Conservation (phyloP, 2,329 filamentous ascomycete species). For the Epicoccum nigrum region DNA sequence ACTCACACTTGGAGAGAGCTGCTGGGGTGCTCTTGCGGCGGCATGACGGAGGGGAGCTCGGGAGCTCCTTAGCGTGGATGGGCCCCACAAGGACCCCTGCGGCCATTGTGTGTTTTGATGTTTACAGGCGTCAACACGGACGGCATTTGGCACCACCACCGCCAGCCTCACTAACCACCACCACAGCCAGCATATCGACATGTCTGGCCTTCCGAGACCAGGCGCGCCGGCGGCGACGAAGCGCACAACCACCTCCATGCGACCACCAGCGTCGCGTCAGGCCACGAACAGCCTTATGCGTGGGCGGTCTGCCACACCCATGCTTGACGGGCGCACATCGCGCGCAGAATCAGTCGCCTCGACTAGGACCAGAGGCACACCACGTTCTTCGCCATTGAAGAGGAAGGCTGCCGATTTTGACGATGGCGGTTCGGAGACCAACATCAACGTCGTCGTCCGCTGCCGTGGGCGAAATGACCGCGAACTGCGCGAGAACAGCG, state of each 20-base stretch:
- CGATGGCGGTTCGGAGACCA: constrained; percentile 78
- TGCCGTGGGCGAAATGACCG: constrained; percentile 92
- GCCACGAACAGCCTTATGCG: constrained; percentile 52
- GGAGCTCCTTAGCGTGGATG: constrained; percentile 5
- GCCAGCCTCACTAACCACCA: constrained; percentile 12
- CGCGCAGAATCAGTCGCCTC: constrained; percentile 74
- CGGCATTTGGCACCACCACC: constrained; percentile 20
- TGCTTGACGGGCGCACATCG: constrained; percentile 63
- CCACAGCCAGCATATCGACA: constrained; percentile 37
- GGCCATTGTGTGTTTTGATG: constrained; percentile 15
- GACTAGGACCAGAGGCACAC: constrained; percentile 44
- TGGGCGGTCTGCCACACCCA: constrained; percentile 57
- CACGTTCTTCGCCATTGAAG: constrained; percentile 65
- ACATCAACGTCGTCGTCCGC: constrained; percentile 96
- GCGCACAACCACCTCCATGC: constrained; percentile 57
- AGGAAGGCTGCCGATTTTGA: constrained; percentile 89
- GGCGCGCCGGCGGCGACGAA: constrained; percentile 54
- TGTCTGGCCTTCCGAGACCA: constrained; percentile 63
- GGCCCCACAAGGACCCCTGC: constrained; percentile 15
- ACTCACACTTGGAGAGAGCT: too few relatives aligned
- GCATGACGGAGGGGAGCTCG: constrained; percentile 14
- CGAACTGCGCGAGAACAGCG: constrained; percentile 92
- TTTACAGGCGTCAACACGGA: constrained; percentile 24
- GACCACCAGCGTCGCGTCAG: constrained; percentile 60
- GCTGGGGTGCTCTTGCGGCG: constrained; percentile 1